Conservation (phyloP, 495 filamentous ascomycete genomes). For the Neurospora tetraspora region DNA sequence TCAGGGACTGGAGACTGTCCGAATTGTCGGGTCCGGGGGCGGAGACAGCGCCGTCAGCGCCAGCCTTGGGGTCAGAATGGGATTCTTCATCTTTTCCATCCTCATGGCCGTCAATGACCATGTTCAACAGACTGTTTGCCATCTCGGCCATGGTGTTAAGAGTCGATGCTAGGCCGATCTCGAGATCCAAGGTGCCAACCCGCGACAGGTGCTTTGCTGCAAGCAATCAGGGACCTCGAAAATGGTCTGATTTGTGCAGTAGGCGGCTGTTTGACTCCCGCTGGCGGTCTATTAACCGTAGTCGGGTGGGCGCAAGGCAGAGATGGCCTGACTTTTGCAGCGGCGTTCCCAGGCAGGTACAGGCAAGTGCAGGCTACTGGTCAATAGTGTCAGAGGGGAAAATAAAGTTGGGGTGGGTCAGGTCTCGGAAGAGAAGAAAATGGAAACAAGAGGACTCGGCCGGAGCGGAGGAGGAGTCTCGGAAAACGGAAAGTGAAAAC, state of each 20-base stretch:
- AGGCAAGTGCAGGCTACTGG: neutral
- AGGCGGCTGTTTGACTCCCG: neutral
- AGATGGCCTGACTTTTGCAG: neutral
- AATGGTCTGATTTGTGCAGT: neutral
- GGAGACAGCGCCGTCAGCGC: neutral
- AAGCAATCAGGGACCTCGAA: neutral
- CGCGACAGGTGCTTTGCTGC: neutral
- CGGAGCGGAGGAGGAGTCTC: neutral
- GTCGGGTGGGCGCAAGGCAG: neutral
- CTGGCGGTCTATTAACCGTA: neutral
- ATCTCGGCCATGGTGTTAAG: neutral
- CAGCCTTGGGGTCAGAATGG: neutral
- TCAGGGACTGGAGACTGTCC: neutral
- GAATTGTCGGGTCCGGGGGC: neutral
- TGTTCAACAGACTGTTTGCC: neutral
- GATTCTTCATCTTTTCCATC: neutral
- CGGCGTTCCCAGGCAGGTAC: neutral
- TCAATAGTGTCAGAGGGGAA: neutral
- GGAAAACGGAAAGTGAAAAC: neutral
- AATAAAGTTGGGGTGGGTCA: neutral
- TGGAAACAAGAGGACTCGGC: neutral
- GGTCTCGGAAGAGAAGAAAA: neutral
- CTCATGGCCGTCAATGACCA: neutral
- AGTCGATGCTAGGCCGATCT: neutral
- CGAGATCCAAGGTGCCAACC: neutral